Conservation (phyloP, 257 asterid genomes). For the Datura wrightii region DNA sequence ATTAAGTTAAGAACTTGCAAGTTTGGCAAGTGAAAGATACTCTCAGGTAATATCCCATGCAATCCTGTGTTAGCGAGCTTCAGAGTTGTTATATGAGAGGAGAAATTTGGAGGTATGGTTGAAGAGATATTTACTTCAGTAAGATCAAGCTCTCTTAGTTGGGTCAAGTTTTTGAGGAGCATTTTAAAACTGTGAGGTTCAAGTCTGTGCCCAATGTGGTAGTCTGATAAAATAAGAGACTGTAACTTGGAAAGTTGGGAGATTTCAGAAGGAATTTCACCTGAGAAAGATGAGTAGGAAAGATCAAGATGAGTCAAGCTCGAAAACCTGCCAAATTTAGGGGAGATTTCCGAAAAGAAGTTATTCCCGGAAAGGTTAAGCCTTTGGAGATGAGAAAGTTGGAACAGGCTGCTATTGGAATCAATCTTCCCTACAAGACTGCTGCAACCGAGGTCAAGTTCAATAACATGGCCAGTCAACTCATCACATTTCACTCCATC, state of each 20-base stretch:
- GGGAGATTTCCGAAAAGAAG: slow-evolving; percentile 37
- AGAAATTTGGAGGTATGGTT: slow-evolving; percentile 34
- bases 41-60: slow-evolving; percentile 28
- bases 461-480: slow-evolving; percentile 34
- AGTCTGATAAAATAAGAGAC: slow-evolving; percentile 26
- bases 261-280: slow-evolving; percentile 39
- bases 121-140: slow-evolving; percentile 22
- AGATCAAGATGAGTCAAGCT: slow-evolving; percentile 36
- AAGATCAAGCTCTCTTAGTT: slow-evolving; percentile 25
- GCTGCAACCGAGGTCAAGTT: slow-evolving; percentile 40
- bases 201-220: neutral
- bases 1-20: slow-evolving; percentile 14
- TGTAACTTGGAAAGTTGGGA: slow-evolving; percentile 27
- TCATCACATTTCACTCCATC: slow-evolving; percentile 37
- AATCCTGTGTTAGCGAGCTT: neutral
- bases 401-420: slow-evolving; percentile 34
- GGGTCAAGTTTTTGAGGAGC: slow-evolving; percentile 38
- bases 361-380: slow-evolving; percentile 36
- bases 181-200: slow-evolving; percentile 22
- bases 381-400: slow-evolving; percentile 30
- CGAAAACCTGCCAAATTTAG: slow-evolving; percentile 12
- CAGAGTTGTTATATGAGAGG: slow-evolving; percentile 32
- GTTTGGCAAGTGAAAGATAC: slow-evolving; percentile 31
- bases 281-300: slow-evolving; percentile 34
- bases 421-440: slow-evolving; percentile 32